These are phyloP conservation scores for Kwoniella dendrophila DNA, from an alignment of 768 basidiomycete species.

Conservation along the genomic window DNA sequence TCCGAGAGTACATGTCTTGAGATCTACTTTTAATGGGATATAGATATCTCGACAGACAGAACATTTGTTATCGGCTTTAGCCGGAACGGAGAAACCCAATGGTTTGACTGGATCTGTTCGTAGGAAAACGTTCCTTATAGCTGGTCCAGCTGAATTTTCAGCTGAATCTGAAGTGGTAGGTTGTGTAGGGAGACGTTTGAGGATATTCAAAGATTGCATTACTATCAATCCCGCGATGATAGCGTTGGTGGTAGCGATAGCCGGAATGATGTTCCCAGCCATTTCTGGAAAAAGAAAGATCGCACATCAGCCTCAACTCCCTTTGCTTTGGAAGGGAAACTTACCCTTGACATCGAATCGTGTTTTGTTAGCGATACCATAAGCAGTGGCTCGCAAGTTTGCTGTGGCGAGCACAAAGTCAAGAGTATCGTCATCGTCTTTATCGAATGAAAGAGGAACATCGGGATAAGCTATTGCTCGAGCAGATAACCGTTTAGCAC, in stretches of 20 bases:
- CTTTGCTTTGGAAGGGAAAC: constrained; percentile 8
- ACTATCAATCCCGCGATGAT: constrained; percentile 94
- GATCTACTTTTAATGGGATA: constrained; percentile 71
- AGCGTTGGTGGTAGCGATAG: constrained; percentile 98
- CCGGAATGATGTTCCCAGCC: constrained; percentile 99
- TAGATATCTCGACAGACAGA: constrained; percentile 87
- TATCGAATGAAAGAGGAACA: constrained; percentile 75
- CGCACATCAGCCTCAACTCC: background rate
- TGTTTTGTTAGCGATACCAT: constrained; percentile 84
- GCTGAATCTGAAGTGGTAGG: background rate
- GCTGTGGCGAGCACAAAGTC: constrained; percentile 96
- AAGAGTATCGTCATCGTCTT: constrained; percentile 94
- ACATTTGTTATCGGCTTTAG: constrained; percentile 73
- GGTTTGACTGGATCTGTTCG: constrained; percentile 79
- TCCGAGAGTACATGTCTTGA: constrained; percentile 67
- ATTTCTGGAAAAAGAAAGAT: constrained; percentile 68
- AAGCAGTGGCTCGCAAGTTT: constrained; percentile 86
- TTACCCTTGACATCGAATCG: constrained; percentile 96
- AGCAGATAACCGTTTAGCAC: constrained; percentile 75
- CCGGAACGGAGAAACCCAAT: constrained; percentile 69
- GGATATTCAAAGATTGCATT: constrained; percentile 80
- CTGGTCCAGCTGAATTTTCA: constrained; percentile 8
- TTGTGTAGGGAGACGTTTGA: constrained; percentile 58
- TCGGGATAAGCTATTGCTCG: constrained; percentile 63
- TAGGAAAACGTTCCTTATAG: constrained; percentile 64